Evolutionary conservation across 148 eudicot species (phyloP).

Genomic region (Dysphania ambrosioides): DNA sequence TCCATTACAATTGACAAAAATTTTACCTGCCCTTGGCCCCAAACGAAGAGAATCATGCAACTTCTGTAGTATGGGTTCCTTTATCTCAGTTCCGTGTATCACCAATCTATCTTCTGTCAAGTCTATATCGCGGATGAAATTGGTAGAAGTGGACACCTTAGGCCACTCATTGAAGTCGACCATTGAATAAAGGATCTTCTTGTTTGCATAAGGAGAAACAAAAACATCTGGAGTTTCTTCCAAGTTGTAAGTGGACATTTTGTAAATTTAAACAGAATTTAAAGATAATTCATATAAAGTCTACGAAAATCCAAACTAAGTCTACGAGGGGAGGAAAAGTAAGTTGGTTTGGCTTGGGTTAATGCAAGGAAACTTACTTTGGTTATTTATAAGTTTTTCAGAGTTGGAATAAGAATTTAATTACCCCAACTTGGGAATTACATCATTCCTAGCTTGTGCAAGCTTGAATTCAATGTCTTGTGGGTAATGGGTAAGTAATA

Average conservation of each 20-base stretch:
- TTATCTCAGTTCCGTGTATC: constrained; percentile 18
- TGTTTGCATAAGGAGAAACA: not conserved
- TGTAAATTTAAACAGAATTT: not conserved
- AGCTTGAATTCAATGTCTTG: too few relatives aligned
- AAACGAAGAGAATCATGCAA: constrained; percentile 9
- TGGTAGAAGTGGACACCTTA: too few relatives aligned
- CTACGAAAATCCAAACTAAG: too few relatives aligned
- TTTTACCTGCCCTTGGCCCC: not conserved
- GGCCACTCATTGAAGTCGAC: not conserved
- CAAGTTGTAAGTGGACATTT: constrained; percentile 18
- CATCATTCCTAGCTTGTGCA: too few relatives aligned
- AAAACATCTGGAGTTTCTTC: constrained; percentile 9
- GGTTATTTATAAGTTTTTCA: too few relatives aligned
- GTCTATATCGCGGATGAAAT: not conserved
- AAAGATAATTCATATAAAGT: too few relatives aligned
- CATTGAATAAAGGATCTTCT: not conserved
- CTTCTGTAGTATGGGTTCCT: not conserved
- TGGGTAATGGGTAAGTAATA: too few relatives aligned
- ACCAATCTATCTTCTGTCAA: not conserved
- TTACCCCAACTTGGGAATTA: too few relatives aligned
- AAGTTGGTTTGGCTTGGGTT: too few relatives aligned
- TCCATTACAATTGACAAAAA: constrained; percentile 22
- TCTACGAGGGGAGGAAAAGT: too few relatives aligned
- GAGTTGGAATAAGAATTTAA: too few relatives aligned
- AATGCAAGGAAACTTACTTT: too few relatives aligned